Evolutionary conservation across 306 rosid genomes (phyloP), one percentile per base, ranked within the genome.

Genomic region (Coriaria nepalensis): DNA sequence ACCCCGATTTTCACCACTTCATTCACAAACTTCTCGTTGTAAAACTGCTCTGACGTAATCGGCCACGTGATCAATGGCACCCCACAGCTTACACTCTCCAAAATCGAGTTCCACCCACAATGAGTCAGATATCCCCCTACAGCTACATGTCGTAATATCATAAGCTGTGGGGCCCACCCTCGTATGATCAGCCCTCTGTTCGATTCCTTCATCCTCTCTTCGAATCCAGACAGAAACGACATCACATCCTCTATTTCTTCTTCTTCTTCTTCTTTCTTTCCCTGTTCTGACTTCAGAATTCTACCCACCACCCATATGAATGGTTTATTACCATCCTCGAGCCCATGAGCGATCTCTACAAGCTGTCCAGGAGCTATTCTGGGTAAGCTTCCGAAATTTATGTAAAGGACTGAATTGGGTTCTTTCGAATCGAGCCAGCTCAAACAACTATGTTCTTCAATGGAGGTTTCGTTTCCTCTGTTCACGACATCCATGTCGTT

Each of bases 281-380:
- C 53, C 13, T 8, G 40, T 8, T 35, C 8, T 12, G 56, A 54
- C 5, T 48, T 45, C 14, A 62, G 37, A 12, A 59, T 61, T 34
- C 70, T 66, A 37, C 85, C 79, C 34, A 81, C 56, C 20, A 81
- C 93, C 93, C 93, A 81, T 53, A 81, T 67, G 64, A 81, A 81
- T 2, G 72, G 47, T 13, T 67, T 70, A 32, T 61, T 49, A 11
- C 73, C 64, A 39, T 82, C 77, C 32, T 78, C 93, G 0, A 81
- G 75, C 10, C 68, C 86, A 11, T 58, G 60, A 10, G 86, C 86
- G 8, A 81, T 81, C 64, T 81, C 86, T 37, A 33, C 54, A 5
- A 77, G 32, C 53, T 81, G 92, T 33, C 47, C 46, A 0, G 40
- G 35, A 0, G 78, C 64, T 4, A 81, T 45, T 1, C 61, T 52